Evolutionary conservation across 768 basidiomycete genomes (phyloP), one percentile per base, ranked within the genome.

Genomic region (Boletus eberwhitei): DNA sequence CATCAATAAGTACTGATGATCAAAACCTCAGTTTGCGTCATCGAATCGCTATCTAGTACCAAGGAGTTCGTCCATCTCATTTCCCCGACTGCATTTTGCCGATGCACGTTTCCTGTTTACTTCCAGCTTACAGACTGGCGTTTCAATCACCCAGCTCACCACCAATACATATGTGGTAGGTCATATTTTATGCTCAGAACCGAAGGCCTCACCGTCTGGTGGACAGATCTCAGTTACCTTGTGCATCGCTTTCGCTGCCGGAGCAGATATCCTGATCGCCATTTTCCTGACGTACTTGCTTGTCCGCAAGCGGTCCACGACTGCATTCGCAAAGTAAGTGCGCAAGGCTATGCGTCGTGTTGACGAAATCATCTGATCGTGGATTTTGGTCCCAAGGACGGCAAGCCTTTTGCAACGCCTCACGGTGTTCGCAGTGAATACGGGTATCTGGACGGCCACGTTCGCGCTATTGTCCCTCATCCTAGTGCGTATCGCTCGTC

Each of bases 391-490:
- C 16, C 16, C 35, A 36, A 63, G 61, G 2, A 60, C 54, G 21
- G 36, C 17, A 2, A 37, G 52, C 12, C 2, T 63, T n/a, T 45
- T 62, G 5, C 53, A 53, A 37, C 54, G 53, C 17, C 50, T 63
- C 7, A 45, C 4, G 0, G 8, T 63, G 7, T 59, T 59, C 26
- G 44, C 54, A 1, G 44, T 54, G 8, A 48, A 51, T 19, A 49
- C 54, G 5, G 74, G 80, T 1, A 75, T 82, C 12, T 79, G 77
- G 14, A 74, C 81, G 16, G 83, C 85, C 56, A 78, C 78, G 0
- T 66, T 62, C 5, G 69, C 75, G 6, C 81, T 83, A 65, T 76
- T 78, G 4, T 68, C 44, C 2, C 0, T 46, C 8, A 80, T 54
- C 78, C 79, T 13, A 77, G 86, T 59, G 57, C 40, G 36, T 83